Evolutionary conservation across 148 eudicot species (phyloP).

Genomic region (Heliosperma pusillum): DNA sequence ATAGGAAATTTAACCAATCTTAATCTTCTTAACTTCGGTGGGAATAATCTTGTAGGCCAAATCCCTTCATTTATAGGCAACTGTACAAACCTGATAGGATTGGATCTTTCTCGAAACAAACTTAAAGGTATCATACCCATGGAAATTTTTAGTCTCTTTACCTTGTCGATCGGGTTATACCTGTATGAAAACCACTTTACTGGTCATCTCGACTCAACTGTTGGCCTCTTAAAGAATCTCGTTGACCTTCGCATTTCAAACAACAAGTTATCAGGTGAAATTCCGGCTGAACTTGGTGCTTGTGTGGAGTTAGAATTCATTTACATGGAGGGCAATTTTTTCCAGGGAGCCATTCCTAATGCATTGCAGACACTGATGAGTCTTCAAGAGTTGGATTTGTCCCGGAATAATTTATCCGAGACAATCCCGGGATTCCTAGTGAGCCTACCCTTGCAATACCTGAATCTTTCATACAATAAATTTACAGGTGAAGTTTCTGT

Average conservation of each 20-base stretch:
- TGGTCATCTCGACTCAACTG: conserved; percentile 21
- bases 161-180: not conserved
- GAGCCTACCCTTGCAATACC: not conserved
- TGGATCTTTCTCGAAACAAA: conserved; percentile 29
- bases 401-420: conserved; percentile 35
- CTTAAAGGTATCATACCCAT: conserved; percentile 23
- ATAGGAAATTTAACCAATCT: conserved; percentile 32
- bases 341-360: conserved; percentile 23
- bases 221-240: conserved; percentile 25
- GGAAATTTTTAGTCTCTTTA: conserved; percentile 14
- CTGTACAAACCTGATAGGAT: conserved; percentile 19
- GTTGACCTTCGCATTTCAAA: conserved; percentile 12
- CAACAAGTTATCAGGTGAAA: conserved; percentile 30
- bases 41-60: conserved; percentile 23
- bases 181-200: conserved; percentile 9
- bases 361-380: conserved; percentile 11
- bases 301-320: conserved; percentile 22
- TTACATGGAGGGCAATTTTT: conserved; percentile 24
- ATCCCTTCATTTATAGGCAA: conserved; percentile 34
- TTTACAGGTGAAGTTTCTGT: conserved; percentile 29
- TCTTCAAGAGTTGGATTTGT: conserved; percentile 26
- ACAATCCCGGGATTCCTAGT: conserved; percentile 25
- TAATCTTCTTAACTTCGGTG: conserved; percentile 3
- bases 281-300: conserved; percentile 28
- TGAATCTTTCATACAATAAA: conserved; percentile 28